Percentiles rank a stretch among this genome's conserved stretches.
phyloP scores from a whole-genome alignment of 192 early-diverging fungal species.

The Backusella mclennaniae region DNA sequence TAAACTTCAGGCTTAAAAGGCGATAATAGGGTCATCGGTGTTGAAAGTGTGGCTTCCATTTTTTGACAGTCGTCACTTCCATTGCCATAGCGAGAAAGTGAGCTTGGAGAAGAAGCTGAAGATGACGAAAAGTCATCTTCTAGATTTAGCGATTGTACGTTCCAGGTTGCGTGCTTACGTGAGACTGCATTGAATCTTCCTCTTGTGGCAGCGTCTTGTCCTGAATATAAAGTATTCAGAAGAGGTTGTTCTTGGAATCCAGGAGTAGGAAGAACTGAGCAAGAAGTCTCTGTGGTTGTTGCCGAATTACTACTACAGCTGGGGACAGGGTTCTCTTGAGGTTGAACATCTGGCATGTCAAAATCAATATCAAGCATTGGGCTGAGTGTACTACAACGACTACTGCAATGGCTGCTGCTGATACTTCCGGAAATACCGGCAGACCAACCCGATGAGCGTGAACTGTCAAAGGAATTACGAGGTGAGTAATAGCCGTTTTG shows the following conservation, averaged over 20 bases:
- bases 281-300: not conserved
- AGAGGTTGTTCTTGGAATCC: not conserved
- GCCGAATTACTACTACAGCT: not conserved
- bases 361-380: constrained; percentile 18
- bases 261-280: not conserved
- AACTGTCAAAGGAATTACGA: constrained; percentile 13
- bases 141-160: not conserved
- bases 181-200: not conserved
- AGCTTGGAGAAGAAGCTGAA: constrained; percentile 4
- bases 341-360: constrained; percentile 10
- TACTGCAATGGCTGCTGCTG: constrained; percentile 9
- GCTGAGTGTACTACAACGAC: constrained; percentile 18
- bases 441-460: constrained; percentile 10
- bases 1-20: constrained; percentile 13
- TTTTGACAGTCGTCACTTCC: not conserved
- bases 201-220: not conserved
- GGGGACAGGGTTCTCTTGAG: not conserved
- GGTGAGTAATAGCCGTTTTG: constrained; percentile 12
- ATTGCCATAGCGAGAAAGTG: not conserved
- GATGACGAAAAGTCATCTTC: not conserved
- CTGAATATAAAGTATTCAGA: not conserved
- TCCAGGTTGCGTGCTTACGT: not conserved
- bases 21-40: constrained; percentile 5
- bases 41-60: not conserved
- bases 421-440: not conserved